phyloP scores from a whole-genome alignment of 1,284 basidiomycete species.

The Ganoderma leucocontextum region DNA sequence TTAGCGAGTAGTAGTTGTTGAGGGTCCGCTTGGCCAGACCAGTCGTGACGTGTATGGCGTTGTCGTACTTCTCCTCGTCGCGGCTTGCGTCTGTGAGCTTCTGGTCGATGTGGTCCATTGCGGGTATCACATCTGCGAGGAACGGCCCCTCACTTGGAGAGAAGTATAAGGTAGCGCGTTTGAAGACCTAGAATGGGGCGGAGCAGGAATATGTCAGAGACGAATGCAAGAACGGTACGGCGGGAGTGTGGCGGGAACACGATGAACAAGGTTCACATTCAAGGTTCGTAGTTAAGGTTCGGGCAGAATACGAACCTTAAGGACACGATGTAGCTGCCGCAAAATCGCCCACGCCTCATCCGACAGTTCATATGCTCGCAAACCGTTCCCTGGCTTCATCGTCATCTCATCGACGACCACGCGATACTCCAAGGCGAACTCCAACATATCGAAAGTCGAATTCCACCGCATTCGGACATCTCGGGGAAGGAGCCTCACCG shows the following conservation, averaged over 20 bases:
- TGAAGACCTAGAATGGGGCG: constrained; percentile 40
- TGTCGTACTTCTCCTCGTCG: constrained; percentile 9
- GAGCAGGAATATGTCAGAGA: too few species aligned
- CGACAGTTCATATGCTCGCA: constrained; percentile 28
- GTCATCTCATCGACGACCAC: too few species aligned
- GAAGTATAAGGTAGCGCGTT: constrained; percentile 40
- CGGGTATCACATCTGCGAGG: constrained; percentile 40
- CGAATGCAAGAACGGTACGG: too few species aligned
- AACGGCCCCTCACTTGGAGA: too few species aligned
- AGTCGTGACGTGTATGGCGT: constrained; percentile 17
- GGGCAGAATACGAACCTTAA: constrained; percentile 31
- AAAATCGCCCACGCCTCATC: constrained; percentile 34
- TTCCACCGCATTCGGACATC: too few species aligned
- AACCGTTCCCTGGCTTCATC: too few species aligned
- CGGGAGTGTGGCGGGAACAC: background rate
- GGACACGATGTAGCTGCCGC: constrained; percentile 37
- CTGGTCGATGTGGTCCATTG: constrained; percentile 38
- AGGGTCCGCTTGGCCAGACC: background rate
- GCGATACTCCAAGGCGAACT: too few species aligned
- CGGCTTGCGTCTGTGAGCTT: constrained; percentile 20
- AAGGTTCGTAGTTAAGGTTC: background rate
- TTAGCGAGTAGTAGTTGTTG: constrained; percentile 3
- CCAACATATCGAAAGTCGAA: too few species aligned
- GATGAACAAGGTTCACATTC: too few species aligned
- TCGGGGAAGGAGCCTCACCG: too few species aligned